These are phyloP conservation scores for Chytridium lagenaria DNA, from an alignment of 371 early-diverging fungal genomes.

Conservation along the genomic window DNA sequence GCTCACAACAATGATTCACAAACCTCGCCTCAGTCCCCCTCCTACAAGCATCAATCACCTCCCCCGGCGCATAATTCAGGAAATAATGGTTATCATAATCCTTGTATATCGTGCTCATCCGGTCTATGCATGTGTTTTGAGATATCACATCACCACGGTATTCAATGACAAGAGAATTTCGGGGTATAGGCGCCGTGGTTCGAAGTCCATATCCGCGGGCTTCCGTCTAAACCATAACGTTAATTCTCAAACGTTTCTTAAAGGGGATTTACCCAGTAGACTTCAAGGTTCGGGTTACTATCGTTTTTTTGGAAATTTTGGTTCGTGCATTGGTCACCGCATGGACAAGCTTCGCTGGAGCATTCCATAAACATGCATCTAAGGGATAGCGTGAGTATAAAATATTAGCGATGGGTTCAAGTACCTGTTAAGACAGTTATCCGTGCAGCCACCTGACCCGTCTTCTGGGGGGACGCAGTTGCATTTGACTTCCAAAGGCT, in stretches of 20 bases:
- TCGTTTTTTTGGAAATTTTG: slow-evolving; percentile 73
- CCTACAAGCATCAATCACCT: slow-evolving; percentile 78
- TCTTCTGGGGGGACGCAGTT: slow-evolving; percentile 64
- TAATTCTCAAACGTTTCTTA: neutral
- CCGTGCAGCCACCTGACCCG: slow-evolving; percentile 69
- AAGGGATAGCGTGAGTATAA: slow-evolving; percentile 22
- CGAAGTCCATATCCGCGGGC: slow-evolving; percentile 83
- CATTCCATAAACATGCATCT: slow-evolving; percentile 79
- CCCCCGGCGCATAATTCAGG: slow-evolving; percentile 74
- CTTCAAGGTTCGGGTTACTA: slow-evolving; percentile 61
- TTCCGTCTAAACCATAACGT: slow-evolving; percentile 31
- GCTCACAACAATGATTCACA: slow-evolving; percentile 84
- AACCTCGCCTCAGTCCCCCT: slow-evolving; percentile 80
- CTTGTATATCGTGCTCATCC: slow-evolving; percentile 76
- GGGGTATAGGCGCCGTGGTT: slow-evolving; percentile 62
- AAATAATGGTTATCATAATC: slow-evolving; percentile 79
- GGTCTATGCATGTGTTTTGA: slow-evolving; percentile 65
- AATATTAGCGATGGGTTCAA: neutral
- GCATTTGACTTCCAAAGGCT: slow-evolving; percentile 60
- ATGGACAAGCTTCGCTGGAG: slow-evolving; percentile 69
- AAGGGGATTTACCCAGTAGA: slow-evolving; percentile 62
- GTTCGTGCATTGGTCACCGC: slow-evolving; percentile 75
- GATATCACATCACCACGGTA: slow-evolving; percentile 90
- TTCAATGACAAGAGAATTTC: slow-evolving; percentile 77
- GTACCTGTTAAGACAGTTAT: slow-evolving; percentile 77